Percentiles rank a stretch among this genome's conserved stretches.
Evolutionary conservation across 495 filamentous ascomycete genomes (phyloP).

Genomic region (Penicillium lagena): DNA sequence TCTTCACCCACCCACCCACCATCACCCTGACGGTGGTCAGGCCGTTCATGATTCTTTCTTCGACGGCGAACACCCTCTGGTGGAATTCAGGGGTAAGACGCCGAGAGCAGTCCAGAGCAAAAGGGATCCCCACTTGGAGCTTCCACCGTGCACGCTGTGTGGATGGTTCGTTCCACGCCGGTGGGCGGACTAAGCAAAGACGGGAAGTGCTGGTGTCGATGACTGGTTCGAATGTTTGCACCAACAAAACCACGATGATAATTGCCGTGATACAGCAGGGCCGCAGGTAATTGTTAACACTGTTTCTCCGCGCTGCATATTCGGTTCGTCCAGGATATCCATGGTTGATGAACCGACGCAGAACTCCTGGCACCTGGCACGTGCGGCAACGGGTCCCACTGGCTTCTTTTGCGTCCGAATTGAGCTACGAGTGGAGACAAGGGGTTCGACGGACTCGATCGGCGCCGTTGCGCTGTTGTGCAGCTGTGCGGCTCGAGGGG

Average conservation of each 20-base stretch:
- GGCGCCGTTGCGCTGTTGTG: too few species aligned
- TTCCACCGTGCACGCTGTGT: slow-evolving; percentile 5
- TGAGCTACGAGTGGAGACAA: too few species aligned
- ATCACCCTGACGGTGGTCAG: too few species aligned
- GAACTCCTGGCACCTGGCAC: background rate
- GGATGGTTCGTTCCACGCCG: slow-evolving; percentile 9
- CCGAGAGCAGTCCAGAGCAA: background rate
- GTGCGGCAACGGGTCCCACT: slow-evolving; percentile 6
- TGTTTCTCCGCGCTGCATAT: too few species aligned
- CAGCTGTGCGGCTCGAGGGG: too few species aligned
- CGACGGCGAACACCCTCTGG: too few species aligned
- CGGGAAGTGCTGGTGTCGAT: slow-evolving; percentile 11
- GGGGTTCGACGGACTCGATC: too few species aligned
- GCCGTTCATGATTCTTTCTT: too few species aligned
- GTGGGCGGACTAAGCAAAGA: slow-evolving; percentile 9
- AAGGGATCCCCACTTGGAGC: slow-evolving; percentile 13
- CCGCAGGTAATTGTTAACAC: too few species aligned
- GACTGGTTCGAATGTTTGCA: background rate
- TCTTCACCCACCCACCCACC: too few species aligned
- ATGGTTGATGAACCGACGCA: background rate
- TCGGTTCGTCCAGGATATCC: background rate
- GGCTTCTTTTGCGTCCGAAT: background rate
- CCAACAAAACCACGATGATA: too few species aligned
- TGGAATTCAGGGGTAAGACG: slow-evolving; percentile 24
- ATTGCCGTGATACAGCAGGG: too few species aligned